Conservation (phyloP, 2,329 filamentous ascomycete species). For the Epichloe aotearoae region DNA sequence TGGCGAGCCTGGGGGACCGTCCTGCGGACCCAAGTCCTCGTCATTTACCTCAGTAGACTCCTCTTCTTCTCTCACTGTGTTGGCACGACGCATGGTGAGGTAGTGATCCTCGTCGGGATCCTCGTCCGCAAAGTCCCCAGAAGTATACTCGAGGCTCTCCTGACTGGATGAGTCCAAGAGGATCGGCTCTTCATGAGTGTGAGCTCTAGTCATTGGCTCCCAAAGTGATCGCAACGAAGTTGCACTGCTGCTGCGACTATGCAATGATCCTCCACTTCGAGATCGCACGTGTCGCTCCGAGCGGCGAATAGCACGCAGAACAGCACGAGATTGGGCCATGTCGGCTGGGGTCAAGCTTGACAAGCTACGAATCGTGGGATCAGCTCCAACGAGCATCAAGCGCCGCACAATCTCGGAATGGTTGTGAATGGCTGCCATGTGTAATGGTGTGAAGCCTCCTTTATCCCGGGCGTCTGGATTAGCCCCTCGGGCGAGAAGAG, state of each 20-base stretch:
- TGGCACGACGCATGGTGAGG: constrained; percentile 22
- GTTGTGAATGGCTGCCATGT: constrained; percentile 66
- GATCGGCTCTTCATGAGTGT: constrained; percentile 21
- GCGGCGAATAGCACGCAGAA: constrained; percentile 49
- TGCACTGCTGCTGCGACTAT: constrained; percentile 51
- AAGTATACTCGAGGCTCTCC: constrained; percentile 32
- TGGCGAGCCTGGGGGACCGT: constrained; percentile 34
- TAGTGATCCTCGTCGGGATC: constrained; percentile 25
- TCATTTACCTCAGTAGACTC: constrained; percentile 23
- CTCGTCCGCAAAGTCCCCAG: constrained; percentile 29
- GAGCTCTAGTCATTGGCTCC: constrained; percentile 34
- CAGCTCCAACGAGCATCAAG: constrained; percentile 59
- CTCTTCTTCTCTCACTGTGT: constrained; percentile 14
- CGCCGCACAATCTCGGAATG: constrained; percentile 64
- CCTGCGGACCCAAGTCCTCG: constrained; percentile 23
- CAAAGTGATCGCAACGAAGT: constrained; percentile 55
- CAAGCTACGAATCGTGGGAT: constrained; percentile 55
- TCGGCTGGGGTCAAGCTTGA: constrained; percentile 60
- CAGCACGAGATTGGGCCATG: constrained; percentile 51
- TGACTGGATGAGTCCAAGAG: constrained; percentile 27
- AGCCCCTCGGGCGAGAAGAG: constrained; percentile 64
- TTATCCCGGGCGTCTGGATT: constrained; percentile 63
- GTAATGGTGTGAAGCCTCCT: constrained; percentile 69
- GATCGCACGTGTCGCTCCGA: constrained; percentile 51
- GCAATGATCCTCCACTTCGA: constrained; percentile 48